A percentile compares a stretch with the other conserved stretches of the same genome.
Conservation (phyloP, 306 rosid genomes). For the Inga laurina region DNA sequence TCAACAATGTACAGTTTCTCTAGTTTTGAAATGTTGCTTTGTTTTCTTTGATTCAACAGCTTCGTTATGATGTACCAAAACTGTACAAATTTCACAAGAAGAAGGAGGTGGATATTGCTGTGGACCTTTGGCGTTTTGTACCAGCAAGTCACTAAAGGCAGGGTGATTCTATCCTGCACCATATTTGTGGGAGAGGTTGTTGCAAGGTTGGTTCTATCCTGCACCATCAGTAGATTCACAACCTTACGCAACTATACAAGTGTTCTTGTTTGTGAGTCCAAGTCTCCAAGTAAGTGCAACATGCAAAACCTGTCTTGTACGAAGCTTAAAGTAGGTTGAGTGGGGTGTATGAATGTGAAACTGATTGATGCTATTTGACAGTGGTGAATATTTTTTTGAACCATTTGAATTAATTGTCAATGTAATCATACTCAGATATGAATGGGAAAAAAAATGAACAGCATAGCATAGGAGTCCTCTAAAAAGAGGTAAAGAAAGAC, state of each 20-base stretch:
- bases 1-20: background rate
- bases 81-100: slow-evolving; percentile 91
- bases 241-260: background rate
- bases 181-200: background rate
- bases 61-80: slow-evolving; percentile 72
- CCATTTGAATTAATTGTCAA: background rate
- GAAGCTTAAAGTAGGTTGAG: background rate
- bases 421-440: background rate
- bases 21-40: background rate
- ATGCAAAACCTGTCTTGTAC: background rate
- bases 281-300: background rate
- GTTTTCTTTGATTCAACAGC: slow-evolving; percentile 52
- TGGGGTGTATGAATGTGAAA: slow-evolving; percentile 12
- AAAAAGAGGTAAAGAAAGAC: no score
- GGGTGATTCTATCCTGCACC: background rate
- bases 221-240: background rate
- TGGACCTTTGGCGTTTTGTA: slow-evolving; percentile 90
- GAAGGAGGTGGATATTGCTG: slow-evolving; percentile 82
- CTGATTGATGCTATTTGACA: background rate
- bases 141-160: slow-evolving; percentile 53
- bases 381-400: background rate
- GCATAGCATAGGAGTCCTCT: no score
- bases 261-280: slow-evolving; percentile 22
- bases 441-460: no score
- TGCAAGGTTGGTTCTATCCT: slow-evolving; percentile 1